These are phyloP conservation scores for Xylaria sp. DNA, from an alignment of 2,329 filamentous ascomycete species.

Conservation along the genomic window DNA sequence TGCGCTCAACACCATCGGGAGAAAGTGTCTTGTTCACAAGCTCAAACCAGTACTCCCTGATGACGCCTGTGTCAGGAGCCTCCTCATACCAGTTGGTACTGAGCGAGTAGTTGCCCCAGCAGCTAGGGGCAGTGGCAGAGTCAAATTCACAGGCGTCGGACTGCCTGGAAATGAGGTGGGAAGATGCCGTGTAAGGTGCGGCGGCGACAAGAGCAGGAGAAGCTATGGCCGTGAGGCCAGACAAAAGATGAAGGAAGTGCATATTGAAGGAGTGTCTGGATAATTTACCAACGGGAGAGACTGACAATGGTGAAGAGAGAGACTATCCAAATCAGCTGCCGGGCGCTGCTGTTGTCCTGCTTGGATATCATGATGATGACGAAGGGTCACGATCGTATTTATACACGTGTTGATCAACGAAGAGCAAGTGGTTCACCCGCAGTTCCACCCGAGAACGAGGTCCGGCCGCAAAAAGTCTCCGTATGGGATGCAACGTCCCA, in stretches of 20 bases:
- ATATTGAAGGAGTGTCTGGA: constrained; percentile 39
- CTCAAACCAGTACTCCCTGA: constrained; percentile 61
- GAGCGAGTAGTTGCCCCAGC: constrained; percentile 63
- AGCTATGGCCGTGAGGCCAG: constrained; percentile 40
- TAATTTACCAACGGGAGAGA: constrained; percentile 16
- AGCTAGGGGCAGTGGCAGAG: constrained; percentile 47
- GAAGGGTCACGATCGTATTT: constrained; percentile 25
- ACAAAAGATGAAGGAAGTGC: constrained; percentile 31
- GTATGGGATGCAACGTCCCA: constrained; percentile 22
- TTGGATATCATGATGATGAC: constrained; percentile 13
- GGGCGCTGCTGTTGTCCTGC: constrained; percentile 30
- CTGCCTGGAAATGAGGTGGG: constrained; percentile 35
- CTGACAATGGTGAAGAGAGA: constrained; percentile 23
- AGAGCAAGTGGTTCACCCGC: constrained; percentile 2
- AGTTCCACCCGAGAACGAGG: background rate
- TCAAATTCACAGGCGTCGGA: constrained; percentile 42
- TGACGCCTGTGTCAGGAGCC: constrained; percentile 60
- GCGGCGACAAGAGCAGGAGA: constrained; percentile 40
- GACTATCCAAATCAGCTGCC: constrained; percentile 29
- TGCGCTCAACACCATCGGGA: constrained; percentile 59
- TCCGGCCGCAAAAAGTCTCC: background rate
- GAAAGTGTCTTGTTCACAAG: constrained; percentile 54
- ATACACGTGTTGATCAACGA: constrained; percentile 28
- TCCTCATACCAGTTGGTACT: constrained; percentile 58
- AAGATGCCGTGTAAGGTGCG: constrained; percentile 29